These are phyloP conservation scores for Aspergillus bridgeri DNA, from an alignment of 495 filamentous ascomycete genomes.

Conservation along the genomic window DNA sequence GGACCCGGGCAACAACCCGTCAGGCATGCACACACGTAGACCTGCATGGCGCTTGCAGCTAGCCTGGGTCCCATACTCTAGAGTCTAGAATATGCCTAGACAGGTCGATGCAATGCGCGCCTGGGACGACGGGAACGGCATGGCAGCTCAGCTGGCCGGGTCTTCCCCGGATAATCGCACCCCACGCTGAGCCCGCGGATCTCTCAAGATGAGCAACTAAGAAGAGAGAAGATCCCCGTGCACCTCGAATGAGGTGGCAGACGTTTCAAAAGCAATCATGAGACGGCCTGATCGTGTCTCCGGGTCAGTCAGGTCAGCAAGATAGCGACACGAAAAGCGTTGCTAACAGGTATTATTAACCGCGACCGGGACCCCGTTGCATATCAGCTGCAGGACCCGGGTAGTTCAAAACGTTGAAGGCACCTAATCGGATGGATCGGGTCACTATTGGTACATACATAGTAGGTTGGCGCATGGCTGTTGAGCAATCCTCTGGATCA, in stretches of 20 bases:
- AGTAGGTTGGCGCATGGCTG: neutral
- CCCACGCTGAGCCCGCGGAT: constrained; percentile 21
- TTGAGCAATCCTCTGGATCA: neutral
- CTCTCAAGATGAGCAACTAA: too few relatives aligned
- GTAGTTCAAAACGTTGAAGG: constrained; percentile 14
- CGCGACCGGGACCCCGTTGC: constrained; percentile 8
- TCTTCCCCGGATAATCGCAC: constrained; percentile 23
- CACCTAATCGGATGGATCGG: constrained; percentile 11
- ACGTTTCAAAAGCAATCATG: neutral
- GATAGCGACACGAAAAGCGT: constrained; percentile 19
- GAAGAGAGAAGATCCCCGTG: too few relatives aligned
- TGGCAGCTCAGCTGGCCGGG: neutral
- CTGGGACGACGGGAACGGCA: too few relatives aligned
- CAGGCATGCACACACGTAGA: neutral
- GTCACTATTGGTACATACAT: constrained; percentile 18
- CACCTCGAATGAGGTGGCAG: neutral
- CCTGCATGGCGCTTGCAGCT: neutral
- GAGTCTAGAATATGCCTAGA: neutral
- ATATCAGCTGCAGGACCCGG: constrained; percentile 27
- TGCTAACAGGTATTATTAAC: constrained; percentile 26
- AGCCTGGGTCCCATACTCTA: neutral
- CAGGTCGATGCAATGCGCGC: neutral
- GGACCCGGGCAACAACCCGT: neutral
- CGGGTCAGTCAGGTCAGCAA: neutral
- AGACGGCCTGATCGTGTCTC: neutral